phyloP scores from a whole-genome alignment of 768 basidiomycete genomes.

The Lanmaoa pseudosensibilis region DNA sequence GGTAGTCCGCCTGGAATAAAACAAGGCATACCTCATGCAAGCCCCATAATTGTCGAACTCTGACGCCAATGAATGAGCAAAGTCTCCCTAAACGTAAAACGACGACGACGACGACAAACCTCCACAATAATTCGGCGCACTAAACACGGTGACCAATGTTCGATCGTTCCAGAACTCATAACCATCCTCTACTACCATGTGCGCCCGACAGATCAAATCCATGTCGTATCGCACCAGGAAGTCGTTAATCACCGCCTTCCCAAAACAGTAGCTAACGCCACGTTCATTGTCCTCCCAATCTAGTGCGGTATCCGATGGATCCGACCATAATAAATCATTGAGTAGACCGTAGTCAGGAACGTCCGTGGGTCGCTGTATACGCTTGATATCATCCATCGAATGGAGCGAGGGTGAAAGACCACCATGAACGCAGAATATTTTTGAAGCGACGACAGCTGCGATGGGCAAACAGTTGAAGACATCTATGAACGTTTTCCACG shows the following conservation, averaged over 20 bases:
- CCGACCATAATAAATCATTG: constrained; percentile 97
- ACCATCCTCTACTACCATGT: constrained; percentile 99
- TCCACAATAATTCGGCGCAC: constrained; percentile 95
- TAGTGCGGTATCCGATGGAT: constrained; percentile 94
- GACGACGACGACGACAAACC: constrained; percentile 65
- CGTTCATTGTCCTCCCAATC: constrained; percentile 99
- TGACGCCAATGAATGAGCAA: constrained; percentile 34
- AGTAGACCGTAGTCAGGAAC: constrained; percentile 97
- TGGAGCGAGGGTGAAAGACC: constrained; percentile 91
- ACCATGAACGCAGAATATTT: constrained; percentile 99
- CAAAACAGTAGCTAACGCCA: constrained; percentile 98
- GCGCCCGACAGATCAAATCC: constrained; percentile 98
- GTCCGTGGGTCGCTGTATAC: constrained; percentile 96
- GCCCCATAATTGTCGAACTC: constrained; percentile 96
- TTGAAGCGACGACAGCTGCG: constrained; percentile 96
- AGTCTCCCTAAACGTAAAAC: background rate
- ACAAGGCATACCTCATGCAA: constrained; percentile 75
- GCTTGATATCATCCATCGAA: constrained; percentile 98
- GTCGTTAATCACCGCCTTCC: constrained; percentile 95
- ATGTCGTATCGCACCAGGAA: constrained; percentile 95
- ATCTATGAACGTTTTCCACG: constrained; percentile 99
- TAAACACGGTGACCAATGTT: constrained; percentile 97
- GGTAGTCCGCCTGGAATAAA: background rate
- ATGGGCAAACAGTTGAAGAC: constrained; percentile 99
- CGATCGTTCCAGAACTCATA: constrained; percentile 99